phyloP scores from a whole-genome alignment of 2,329 filamentous ascomycete genomes.

The Colletotrichum tropicicola region DNA sequence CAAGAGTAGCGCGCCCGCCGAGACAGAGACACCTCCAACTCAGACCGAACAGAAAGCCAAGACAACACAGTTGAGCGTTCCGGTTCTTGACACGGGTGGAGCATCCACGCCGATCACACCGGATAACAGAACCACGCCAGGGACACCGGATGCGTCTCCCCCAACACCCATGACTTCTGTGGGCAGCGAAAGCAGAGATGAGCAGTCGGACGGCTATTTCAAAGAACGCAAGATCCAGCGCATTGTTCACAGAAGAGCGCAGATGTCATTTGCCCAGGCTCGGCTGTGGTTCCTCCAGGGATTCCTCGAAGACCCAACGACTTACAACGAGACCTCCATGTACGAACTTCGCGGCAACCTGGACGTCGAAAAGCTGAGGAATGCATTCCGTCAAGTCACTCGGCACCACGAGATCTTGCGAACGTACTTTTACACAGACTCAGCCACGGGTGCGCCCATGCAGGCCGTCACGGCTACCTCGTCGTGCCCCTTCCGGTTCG shows the following conservation, averaged over 20 bases:
- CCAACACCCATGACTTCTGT: not conserved
- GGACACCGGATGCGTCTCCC: not conserved
- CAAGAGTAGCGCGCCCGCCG: not conserved
- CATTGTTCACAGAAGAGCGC: not conserved
- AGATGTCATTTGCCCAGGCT: conserved; percentile 49
- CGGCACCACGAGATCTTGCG: conserved; percentile 44
- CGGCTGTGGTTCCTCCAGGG: conserved; percentile 50
- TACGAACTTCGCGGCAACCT: conserved; percentile 44
- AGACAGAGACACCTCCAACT: rapidly evolving
- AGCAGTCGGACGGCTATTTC: not conserved
- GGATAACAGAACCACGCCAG: not conserved
- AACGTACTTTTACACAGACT: conserved; percentile 37
- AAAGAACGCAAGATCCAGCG: not conserved
- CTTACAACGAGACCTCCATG: conserved; percentile 48
- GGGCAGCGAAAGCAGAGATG: not conserved
- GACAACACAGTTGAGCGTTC: not conserved
- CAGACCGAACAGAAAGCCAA: not conserved
- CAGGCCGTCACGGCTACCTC: conserved; percentile 3
- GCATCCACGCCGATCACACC: not conserved
- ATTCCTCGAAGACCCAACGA: conserved; percentile 44
- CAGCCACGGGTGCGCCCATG: not conserved
- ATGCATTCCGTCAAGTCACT: conserved; percentile 42
- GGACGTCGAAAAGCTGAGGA: conserved; percentile 37
- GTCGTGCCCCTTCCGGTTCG: not conserved
- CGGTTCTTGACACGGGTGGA: not conserved